Evolutionary conservation across 495 filamentous ascomycete genomes (phyloP), one percentile per base, ranked within the genome.

Genomic region (Neurospora terricola): DNA sequence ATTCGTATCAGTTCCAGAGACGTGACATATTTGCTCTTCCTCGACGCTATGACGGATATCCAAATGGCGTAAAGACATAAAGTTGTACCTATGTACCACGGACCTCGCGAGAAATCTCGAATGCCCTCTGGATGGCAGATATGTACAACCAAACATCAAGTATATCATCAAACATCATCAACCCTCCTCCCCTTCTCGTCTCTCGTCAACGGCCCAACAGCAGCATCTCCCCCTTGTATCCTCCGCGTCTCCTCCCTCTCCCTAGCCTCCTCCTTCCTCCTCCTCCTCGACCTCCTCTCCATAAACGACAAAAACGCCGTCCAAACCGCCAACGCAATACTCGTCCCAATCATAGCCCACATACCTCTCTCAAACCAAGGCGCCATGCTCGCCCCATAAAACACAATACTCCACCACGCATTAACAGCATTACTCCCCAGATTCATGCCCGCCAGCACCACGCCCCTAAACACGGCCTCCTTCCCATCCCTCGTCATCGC

Each of bases 321-420:
- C 87, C 87, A 88, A 0, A 86, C 69, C 0, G 76, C 82, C 69
- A 89, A 70, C 3, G 86, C 84, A 73, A 88, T 82, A 39, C 84
- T 87, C 18, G 81, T 83, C 6, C 79, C 85, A 69, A 88, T 86
- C 87, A 90, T 89, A 48, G 88, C 86, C 82, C 85, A 89, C 87
- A 88, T 89, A 4, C 88, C 87, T 71, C 79, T 78, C 83, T 85
- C 69, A 73, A 91, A 91, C 76, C 83, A 83, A 16, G 89, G 89
- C 59, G 89, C 89, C 77, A 86, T 82, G 36, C 82, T 79, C 6
- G 88, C 87, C 2, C 84, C 85, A 73, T 91, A 91, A 77, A 91
- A 91, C 18, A 91, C 70, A 36, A 91, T 86, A 68, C 84, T 87
- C 90, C 90, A 91, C 86, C 86, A 90, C 5, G 87, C 86, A 76